Percentiles rank a stretch among this genome's conserved stretches.
Evolutionary conservation across 192 early-diverging fungal genomes (phyloP).

Genomic region (Coemansia pectinata): DNA sequence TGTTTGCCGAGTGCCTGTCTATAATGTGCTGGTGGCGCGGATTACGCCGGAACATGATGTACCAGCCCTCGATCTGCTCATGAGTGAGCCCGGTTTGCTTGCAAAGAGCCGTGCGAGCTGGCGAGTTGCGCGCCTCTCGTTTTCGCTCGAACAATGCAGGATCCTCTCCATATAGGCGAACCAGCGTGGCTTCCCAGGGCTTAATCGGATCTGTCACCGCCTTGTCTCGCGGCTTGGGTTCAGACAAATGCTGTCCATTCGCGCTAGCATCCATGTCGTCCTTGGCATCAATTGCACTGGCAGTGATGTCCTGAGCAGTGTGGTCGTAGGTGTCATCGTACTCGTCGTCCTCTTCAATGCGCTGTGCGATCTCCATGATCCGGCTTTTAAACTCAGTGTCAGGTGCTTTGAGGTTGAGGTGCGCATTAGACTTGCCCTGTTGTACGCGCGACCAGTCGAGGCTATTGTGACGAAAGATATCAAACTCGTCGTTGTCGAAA

Average conservation of each 20-base stretch:
- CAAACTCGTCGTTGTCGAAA: constrained; percentile 94
- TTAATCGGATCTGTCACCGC: constrained; percentile 56
- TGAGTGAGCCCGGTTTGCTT: constrained; percentile 75
- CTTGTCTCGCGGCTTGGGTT: constrained; percentile 2
- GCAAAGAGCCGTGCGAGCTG: constrained; percentile 60
- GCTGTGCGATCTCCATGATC: constrained; percentile 48
- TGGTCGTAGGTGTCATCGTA: constrained; percentile 93
- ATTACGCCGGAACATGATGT: constrained; percentile 80
- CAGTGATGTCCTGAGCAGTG: constrained; percentile 60
- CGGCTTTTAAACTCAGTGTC: constrained; percentile 34
- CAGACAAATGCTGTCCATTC: not conserved
- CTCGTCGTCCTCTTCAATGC: constrained; percentile 76
- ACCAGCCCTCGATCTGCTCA: constrained; percentile 95
- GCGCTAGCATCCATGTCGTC: constrained; percentile 16
- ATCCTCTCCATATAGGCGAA: constrained; percentile 59
- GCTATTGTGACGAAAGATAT: constrained; percentile 70
- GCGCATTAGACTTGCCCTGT: constrained; percentile 63
- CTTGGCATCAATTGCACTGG: constrained; percentile 61
- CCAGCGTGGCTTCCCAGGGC: constrained; percentile 64
- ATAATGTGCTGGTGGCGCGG: constrained; percentile 66
- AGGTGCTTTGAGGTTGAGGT: not conserved
- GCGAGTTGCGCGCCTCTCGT: constrained; percentile 60
- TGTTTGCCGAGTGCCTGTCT: constrained; percentile 43
- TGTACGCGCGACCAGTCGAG: constrained; percentile 68
- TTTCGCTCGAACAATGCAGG: constrained; percentile 68